phyloP scores from a whole-genome alignment of 352 stramenopile species.

The Phytophthora aleatoria region DNA sequence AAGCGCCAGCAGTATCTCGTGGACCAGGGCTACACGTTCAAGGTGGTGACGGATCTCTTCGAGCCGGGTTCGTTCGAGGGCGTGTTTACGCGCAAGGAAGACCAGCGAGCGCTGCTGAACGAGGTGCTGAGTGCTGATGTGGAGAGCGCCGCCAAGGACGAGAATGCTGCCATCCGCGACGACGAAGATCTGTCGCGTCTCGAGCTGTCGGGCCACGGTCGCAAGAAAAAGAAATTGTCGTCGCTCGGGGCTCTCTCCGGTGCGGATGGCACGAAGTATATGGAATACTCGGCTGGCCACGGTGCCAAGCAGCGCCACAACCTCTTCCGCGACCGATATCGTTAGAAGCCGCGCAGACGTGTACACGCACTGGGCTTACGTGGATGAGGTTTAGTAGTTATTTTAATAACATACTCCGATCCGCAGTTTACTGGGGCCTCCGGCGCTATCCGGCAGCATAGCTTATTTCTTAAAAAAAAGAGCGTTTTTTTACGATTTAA shows the following conservation, averaged over 20 bases:
- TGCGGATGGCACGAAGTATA: constrained; percentile 82
- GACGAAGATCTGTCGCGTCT: constrained; percentile 83
- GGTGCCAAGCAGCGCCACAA: constrained; percentile 87
- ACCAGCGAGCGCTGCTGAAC: constrained; percentile 74
- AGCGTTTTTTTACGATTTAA: too few species aligned
- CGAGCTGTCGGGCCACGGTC: constrained; percentile 52
- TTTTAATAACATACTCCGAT: neutral
- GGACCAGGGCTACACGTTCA: constrained; percentile 99
- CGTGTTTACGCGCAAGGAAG: constrained; percentile 83
- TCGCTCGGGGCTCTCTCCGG: constrained; percentile 81
- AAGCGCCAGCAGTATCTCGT: constrained; percentile 99
- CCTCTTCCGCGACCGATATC: constrained; percentile 86
- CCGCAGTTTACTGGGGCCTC: too few species aligned
- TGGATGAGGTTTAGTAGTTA: too few species aligned
- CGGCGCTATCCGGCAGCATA: too few species aligned
- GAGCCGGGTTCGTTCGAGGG: constrained; percentile 78
- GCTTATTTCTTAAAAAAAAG: too few species aligned
- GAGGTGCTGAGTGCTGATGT: constrained; percentile 84
- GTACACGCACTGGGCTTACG: too few species aligned
- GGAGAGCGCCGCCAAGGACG: constrained; percentile 80
- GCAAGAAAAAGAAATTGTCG: constrained; percentile 82
- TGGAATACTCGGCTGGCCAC: constrained; percentile 86
- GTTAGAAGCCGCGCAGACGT: constrained; percentile 28
- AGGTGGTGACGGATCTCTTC: constrained; percentile 97
- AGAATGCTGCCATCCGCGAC: constrained; percentile 83